Evolutionary conservation across 768 basidiomycete genomes (phyloP), one percentile per base, ranked within the genome.

Genomic region (Cyclocybe aegerita): DNA sequence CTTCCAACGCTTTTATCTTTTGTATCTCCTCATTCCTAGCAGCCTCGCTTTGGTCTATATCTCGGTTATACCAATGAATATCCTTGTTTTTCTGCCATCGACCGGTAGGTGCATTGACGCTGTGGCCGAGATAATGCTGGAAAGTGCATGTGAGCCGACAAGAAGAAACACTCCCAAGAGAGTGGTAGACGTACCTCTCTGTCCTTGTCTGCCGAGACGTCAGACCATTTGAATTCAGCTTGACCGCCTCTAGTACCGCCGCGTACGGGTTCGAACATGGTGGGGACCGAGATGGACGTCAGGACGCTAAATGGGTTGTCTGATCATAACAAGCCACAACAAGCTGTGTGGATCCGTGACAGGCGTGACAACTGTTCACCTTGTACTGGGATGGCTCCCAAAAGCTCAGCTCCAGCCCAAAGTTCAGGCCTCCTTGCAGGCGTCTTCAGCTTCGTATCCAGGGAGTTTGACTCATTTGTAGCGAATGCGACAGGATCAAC

Each of bases 81-180:
- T 98, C 95, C 66, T 95, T 93, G 73, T 93, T 93, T 71, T 95
- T 95, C 71, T 97, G 95, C 95, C 95, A 98, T 41, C 95, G 77
- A 1, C 95, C 95, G 1, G 91, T 91, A 0, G 95, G 95, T 2
- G 95, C 95, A 62, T 95, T 95, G 71, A 97, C 82, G 46, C 90
- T 90, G 65, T 96, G 92, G 4, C 95, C 95, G 2, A 98, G 83
- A 67, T 98, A 98, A 70, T 97, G 87, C 88, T 98, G 62, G 30
- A 54, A 40, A 39, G 42, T 46, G n/a, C 4, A 1, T 39, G 1
- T 45, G 41, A 37, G 14, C 42, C 50, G 31, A 29, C 16, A 43
- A 48, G 9, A 36, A 9, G 16, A 11, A 15, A 14, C 9, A 39
- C 32, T 29, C 33, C 32, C 32, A 37, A 39, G 58, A 71, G 44